These are phyloP conservation scores for Sporothrix humicola DNA, from an alignment of 2,329 filamentous ascomycete genomes.

Conservation along the genomic window DNA sequence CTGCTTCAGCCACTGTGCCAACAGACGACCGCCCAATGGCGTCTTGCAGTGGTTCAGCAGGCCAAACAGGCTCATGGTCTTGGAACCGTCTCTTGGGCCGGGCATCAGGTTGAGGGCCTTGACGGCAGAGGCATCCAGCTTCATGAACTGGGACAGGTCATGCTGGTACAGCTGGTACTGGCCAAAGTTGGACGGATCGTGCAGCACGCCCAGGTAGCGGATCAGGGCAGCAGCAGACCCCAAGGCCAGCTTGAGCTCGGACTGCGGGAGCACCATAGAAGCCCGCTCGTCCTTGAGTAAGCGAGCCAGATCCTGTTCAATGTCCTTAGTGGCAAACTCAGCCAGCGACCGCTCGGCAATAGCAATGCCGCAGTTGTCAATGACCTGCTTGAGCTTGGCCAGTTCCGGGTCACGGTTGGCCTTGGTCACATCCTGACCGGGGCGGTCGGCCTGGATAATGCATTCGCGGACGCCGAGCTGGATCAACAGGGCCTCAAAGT, in stretches of 20 bases:
- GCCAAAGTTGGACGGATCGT: constrained; percentile 92
- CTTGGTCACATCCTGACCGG: constrained; percentile 51
- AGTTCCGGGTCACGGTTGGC: constrained; percentile 91
- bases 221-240: constrained; percentile 91
- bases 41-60: constrained; percentile 98
- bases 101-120: constrained; percentile 98
- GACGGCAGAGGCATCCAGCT: constrained; percentile 90
- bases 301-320: constrained; percentile 90
- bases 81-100: constrained; percentile 89
- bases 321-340: constrained; percentile 88
- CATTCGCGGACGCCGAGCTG: constrained; percentile 96
- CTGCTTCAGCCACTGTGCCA: constrained; percentile 97
- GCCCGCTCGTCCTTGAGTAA: constrained; percentile 86
- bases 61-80: constrained; percentile 95
- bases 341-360: constrained; percentile 76
- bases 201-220: constrained; percentile 89
- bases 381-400: constrained; percentile 83
- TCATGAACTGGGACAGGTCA: constrained; percentile 97
- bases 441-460: constrained; percentile 77
- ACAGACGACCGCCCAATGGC: constrained; percentile 82
- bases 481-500: constrained; percentile 94
- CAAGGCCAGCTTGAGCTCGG: constrained; percentile 94
- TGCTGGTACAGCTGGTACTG: constrained; percentile 98
- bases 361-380: constrained; percentile 89
- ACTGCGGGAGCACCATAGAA: constrained; percentile 78